These are phyloP conservation scores for Tulasnella sp. DNA, from an alignment of 768 basidiomycete species.

Conservation along the genomic window DNA sequence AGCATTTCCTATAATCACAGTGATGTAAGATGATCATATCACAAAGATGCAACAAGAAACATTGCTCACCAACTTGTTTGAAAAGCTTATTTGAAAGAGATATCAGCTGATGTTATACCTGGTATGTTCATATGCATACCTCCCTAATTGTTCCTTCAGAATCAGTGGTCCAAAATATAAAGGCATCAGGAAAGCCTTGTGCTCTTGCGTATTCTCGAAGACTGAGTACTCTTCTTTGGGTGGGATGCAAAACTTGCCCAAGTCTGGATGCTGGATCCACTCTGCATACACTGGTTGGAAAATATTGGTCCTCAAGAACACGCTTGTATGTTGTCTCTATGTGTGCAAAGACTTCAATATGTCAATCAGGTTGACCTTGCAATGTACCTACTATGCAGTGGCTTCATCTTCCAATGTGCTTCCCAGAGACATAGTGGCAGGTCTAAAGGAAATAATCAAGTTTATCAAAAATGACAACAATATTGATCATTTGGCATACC, in stretches of 20 bases:
- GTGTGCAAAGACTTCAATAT: not conserved
- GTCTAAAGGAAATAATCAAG: not conserved
- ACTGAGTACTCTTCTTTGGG: constrained; percentile 68
- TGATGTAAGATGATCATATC: not conserved
- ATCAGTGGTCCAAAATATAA: constrained; percentile 59
- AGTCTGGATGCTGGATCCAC: constrained; percentile 1
- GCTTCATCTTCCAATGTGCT: not conserved
- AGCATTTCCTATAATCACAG: constrained; percentile 65
- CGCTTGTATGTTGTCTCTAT: not conserved
- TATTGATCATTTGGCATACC: not conserved
- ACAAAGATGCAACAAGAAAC: not conserved
- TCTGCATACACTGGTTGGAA: not conserved
- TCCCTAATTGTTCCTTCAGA: constrained; percentile 45
- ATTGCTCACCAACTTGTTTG: constrained; percentile 25
- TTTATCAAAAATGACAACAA: not conserved
- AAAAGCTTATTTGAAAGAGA: constrained; percentile 9
- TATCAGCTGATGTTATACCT: not conserved
- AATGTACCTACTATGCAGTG: not conserved
- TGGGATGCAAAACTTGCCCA: constrained; percentile 26
- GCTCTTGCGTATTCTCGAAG: constrained; percentile 71
- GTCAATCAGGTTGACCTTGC: not conserved
- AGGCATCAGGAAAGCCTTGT: constrained; percentile 77
- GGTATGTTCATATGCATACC: constrained; percentile 48
- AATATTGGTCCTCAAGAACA: not conserved
- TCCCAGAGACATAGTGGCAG: not conserved